Conservation (phyloP, 2,329 filamentous ascomycete species). For the Furcasterigmium furcatum region DNA sequence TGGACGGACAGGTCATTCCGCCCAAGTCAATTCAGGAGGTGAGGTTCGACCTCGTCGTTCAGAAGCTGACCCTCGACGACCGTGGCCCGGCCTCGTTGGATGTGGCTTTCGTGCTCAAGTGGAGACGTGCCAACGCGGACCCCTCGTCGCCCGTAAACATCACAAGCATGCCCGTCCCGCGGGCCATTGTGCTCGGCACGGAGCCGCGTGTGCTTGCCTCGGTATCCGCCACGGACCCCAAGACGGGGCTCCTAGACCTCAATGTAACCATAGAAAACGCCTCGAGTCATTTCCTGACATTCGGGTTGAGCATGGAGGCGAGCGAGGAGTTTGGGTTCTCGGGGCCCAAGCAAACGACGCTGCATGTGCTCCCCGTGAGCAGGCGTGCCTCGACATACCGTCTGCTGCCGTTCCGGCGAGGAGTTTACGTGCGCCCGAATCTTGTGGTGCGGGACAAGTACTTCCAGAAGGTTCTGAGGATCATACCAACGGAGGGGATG, state of each 20-base stretch:
- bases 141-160: constrained; percentile 42
- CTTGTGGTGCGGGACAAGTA: constrained; percentile 84
- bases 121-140: constrained; percentile 49
- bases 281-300: constrained; percentile 90
- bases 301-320: constrained; percentile 88
- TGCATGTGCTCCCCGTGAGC: constrained; percentile 82
- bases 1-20: constrained; percentile 45
- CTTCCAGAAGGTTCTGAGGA: constrained; percentile 84
- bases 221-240: constrained; percentile 38
- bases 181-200: constrained; percentile 73
- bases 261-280: constrained; percentile 82
- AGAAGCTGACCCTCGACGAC: constrained; percentile 79
- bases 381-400: constrained; percentile 71
- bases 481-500: constrained; percentile 75
- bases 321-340: constrained; percentile 92
- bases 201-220: constrained; percentile 81
- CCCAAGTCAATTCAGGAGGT: constrained; percentile 70
- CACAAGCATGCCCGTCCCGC: constrained; percentile 72
- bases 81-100: constrained; percentile 72
- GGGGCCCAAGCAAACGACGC: constrained; percentile 74
- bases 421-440: constrained; percentile 67
- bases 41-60: constrained; percentile 69
- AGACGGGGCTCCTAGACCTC: constrained; percentile 37
- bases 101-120: constrained; percentile 70
- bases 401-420: constrained; percentile 64